Evolutionary conservation across 116 monocot species (phyloP), one percentile per base, ranked within the genome.

Genomic region (Phalaenopsis hybrid): DNA sequence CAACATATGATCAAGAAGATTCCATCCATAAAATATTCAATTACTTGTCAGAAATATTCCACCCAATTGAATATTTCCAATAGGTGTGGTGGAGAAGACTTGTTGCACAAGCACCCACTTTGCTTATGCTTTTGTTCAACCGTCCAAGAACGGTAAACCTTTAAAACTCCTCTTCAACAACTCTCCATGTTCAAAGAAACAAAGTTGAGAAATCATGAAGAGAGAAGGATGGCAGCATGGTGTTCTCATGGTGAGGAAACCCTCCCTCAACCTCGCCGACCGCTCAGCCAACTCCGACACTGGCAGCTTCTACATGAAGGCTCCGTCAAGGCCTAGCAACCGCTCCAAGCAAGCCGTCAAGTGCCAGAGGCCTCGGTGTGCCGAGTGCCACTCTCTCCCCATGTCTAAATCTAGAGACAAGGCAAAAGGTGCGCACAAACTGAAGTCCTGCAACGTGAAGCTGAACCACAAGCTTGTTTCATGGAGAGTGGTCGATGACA

Each of bases 151-250:
- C 15, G 3, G 12, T 3, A 55, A 55, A 55, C 15, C 15, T 55
- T 55, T 23, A 65, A 65, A 9, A 8, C 6, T 65, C 63, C 23
- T 63, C 63, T 63, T 63, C 63, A 63, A 63, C 4, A 8, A 6
- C 25, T 65, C 65, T 23, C 25, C 23, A 25, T 65, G 23, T 65
- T 25, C n/a, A 65, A 65, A 8, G 65, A 65, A 65, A 65, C n/a
- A 65, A 6, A 21, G 65, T 25, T 25, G 5, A 15, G 25, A 25
- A 65, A 65, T 23, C 78, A 89, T 89, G 87, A 89, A 67, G 81
- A 86, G 87, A 65, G 89, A 89, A 69, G 87, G 89, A 13, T 21
- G 87, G 57, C 89, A 90, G 23, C 89, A 85, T 75, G 87, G 87
- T 0, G 58, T 44, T 65, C 65, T 23, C 25, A 65, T 8, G 76